Evolutionary conservation across 768 basidiomycete species (phyloP).

Genomic region (Serendipita vermifera): DNA sequence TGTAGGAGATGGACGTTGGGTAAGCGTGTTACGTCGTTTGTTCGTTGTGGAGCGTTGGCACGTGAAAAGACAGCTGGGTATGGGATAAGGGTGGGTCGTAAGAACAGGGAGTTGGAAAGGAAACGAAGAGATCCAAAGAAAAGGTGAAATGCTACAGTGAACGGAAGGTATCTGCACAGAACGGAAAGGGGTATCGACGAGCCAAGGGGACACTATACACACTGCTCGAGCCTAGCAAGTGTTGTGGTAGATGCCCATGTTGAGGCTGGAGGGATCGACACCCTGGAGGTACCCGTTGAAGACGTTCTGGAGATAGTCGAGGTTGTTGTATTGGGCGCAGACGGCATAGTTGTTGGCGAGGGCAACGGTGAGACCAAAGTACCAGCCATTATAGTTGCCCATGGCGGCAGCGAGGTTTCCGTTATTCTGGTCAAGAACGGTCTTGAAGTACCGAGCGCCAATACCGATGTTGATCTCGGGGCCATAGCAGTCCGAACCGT

Average conservation of each 20-base stretch:
- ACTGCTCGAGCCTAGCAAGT: no score
- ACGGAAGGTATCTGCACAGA: no score
- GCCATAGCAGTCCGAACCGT: neutral
- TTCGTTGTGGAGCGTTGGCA: no score
- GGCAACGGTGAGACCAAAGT: neutral
- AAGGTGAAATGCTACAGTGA: no score
- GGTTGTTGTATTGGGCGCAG: slow-evolving; percentile 7
- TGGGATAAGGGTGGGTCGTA: no score
- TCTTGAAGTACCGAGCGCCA: slow-evolving; percentile 8
- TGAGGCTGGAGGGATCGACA: neutral
- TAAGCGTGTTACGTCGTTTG: no score
- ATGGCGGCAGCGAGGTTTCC: slow-evolving; percentile 4
- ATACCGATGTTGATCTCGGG: slow-evolving; percentile 1
- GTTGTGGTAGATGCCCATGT: slow-evolving; percentile 7
- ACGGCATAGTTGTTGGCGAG: slow-evolving; percentile 8
- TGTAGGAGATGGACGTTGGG: no score
- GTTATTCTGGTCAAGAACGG: neutral
- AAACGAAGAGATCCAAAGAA: no score
- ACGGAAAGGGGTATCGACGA: no score
- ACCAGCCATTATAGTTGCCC: slow-evolving; percentile 2
- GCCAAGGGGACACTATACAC: no score
- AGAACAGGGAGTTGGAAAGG: no score
- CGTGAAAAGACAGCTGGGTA: no score
- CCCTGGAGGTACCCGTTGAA: slow-evolving; percentile 6
- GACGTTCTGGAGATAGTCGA: slow-evolving; percentile 6